These are phyloP conservation scores for Ampelomyces quisqualis DNA, from an alignment of 2,329 filamentous ascomycete genomes.

Conservation along the genomic window DNA sequence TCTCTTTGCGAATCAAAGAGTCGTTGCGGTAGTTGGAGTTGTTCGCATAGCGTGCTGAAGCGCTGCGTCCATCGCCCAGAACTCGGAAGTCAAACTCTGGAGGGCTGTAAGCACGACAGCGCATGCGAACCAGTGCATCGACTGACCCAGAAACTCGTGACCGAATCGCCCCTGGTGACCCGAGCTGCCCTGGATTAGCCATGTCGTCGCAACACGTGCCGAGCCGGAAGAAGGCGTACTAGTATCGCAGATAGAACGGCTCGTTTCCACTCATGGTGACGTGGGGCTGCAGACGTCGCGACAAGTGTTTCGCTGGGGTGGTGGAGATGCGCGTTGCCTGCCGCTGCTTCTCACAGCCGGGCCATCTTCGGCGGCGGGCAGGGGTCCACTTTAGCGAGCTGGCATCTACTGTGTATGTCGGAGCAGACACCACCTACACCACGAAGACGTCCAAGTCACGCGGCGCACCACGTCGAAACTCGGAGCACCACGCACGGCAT, in stretches of 20 bases:
- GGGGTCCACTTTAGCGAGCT: slow-evolving; percentile 19
- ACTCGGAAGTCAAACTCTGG: slow-evolving; percentile 95
- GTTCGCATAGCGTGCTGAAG: slow-evolving; percentile 94
- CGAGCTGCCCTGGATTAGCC: slow-evolving; percentile 62
- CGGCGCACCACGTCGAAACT: slow-evolving; percentile 16
- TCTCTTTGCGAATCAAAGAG: slow-evolving; percentile 98
- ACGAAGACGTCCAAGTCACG: slow-evolving; percentile 31
- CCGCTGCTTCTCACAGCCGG: slow-evolving; percentile 14
- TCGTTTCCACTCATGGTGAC: slow-evolving; percentile 70
- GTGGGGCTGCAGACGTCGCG: no score
- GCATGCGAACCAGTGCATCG: not conserved
- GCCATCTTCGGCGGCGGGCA: slow-evolving; percentile 27
- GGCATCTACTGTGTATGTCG: no score
- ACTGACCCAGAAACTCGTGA: slow-evolving; percentile 90
- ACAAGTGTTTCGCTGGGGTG: slow-evolving; percentile 4
- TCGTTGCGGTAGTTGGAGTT: slow-evolving; percentile 99
- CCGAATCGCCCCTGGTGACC: slow-evolving; percentile 96
- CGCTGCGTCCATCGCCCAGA: slow-evolving; percentile 87
- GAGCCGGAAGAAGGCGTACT: slow-evolving; percentile 60
- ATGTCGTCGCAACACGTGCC: not conserved
- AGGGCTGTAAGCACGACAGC: slow-evolving; percentile 10
- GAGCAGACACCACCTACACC: slow-evolving; percentile 42
- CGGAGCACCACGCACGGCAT: slow-evolving; percentile 20
- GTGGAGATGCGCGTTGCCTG: slow-evolving; percentile 6
- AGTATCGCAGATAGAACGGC: slow-evolving; percentile 94